Conservation (phyloP, 305 asterid species). For the Fraxinus angustifolia region DNA sequence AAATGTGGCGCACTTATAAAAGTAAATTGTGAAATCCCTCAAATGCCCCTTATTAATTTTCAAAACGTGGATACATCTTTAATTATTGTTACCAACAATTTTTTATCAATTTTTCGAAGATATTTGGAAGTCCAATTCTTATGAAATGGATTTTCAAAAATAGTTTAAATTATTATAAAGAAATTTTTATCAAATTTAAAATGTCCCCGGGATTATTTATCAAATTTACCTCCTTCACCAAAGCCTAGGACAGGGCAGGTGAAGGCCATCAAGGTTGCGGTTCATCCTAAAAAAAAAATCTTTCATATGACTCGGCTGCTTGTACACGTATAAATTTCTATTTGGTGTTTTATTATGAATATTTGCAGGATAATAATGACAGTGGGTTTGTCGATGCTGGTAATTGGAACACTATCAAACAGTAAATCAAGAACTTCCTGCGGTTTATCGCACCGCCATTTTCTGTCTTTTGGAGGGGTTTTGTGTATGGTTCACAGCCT, state of each 20-base stretch:
- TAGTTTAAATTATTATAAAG: neutral
- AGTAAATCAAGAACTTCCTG: constrained; percentile 72
- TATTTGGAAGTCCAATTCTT: neutral
- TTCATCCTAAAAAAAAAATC: neutral
- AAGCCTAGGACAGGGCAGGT: no score
- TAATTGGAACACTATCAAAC: constrained; percentile 74
- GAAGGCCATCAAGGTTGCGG: no score
- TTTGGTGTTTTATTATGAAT: neutral
- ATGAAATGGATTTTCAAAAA: no score
- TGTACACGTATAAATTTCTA: no score
- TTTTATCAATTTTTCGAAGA: neutral
- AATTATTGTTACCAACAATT: neutral
- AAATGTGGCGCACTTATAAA: no score
- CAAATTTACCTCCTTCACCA: no score
- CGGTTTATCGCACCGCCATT: constrained; percentile 77
- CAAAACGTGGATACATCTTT: neutral
- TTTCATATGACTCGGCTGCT: no score
- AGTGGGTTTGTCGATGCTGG: constrained; percentile 61
- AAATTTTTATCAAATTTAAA: neutral
- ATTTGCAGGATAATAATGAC: constrained; percentile 64
- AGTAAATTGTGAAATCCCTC: no score
- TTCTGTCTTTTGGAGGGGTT: constrained; percentile 75
- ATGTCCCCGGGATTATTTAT: neutral
- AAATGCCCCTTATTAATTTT: no score
- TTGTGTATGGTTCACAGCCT: constrained; percentile 73